Evolutionary conservation across 768 basidiomycete genomes (phyloP).

Genomic region (Guyanaporus albipodus): DNA sequence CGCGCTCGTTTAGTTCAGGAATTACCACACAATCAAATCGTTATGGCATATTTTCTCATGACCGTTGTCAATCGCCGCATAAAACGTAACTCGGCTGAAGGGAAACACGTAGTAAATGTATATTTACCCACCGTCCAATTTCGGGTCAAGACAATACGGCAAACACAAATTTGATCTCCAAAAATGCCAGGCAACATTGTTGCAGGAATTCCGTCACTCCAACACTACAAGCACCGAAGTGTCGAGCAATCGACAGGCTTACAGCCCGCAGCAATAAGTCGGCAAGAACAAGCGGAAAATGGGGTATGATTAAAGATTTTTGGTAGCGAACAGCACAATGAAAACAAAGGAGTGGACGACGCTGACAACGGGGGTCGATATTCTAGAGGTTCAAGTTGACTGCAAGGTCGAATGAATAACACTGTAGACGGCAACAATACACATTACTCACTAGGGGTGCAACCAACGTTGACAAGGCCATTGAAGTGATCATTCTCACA

Average conservation of each 20-base stretch:
- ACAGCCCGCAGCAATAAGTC: neutral
- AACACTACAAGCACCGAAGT: neutral
- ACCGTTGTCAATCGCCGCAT: too few species aligned
- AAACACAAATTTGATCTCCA: too few species aligned
- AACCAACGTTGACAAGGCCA: slow-evolving; percentile 39
- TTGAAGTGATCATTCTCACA: slow-evolving; percentile 33
- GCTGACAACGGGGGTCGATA: neutral
- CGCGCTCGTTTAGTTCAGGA: too few species aligned
- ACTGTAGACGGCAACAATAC: neutral
- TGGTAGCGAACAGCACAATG: neutral
- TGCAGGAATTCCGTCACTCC: neutral
- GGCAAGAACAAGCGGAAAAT: neutral
- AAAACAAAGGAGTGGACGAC: slow-evolving; percentile 21
- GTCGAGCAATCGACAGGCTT: neutral
- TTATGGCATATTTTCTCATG: too few species aligned
- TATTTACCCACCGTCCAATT: too few species aligned
- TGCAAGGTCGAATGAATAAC: slow-evolving; percentile 5
- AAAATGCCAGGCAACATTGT: neutral
- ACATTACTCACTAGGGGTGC: slow-evolving; percentile 33
- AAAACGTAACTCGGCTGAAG: too few species aligned
- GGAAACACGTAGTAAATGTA: too few species aligned
- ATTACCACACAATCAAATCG: too few species aligned
- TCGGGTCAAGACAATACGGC: too few species aligned
- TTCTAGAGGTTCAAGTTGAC: slow-evolving; percentile 20
- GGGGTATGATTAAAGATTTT: slow-evolving; percentile 16